Conservation (phyloP, 257 asterid genomes). For the Rubia yunnanensis region DNA sequence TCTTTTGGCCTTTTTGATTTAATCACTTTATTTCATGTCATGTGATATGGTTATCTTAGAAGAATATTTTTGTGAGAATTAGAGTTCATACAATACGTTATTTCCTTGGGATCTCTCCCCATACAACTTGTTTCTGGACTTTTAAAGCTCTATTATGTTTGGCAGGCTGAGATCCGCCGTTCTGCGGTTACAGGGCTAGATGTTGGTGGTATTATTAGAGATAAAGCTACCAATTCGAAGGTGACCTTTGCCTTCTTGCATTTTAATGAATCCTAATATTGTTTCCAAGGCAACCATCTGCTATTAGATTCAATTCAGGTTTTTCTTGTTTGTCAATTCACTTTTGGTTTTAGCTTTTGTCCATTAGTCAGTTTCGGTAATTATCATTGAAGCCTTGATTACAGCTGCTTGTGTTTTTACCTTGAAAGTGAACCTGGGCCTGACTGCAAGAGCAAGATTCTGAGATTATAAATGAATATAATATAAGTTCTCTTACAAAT, state of each 20-base stretch:
- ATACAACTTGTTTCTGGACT: not conserved
- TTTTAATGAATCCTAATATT: not conserved
- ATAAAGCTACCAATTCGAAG: conserved; percentile 55
- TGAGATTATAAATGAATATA: not conserved
- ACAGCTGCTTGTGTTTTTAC: not conserved
- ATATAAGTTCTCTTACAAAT: no score
- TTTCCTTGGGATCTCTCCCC: not conserved
- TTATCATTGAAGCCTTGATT: not conserved
- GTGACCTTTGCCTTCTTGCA: conserved; percentile 19
- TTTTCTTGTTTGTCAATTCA: not conserved
- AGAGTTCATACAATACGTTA: no score
- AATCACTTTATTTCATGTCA: not conserved
- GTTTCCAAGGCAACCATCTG: not conserved
- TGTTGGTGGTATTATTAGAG: conserved; percentile 35
- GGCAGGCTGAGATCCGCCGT: conserved; percentile 69
- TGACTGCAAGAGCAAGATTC: not conserved
- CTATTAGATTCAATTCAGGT: not conserved
- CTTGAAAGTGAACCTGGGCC: not conserved
- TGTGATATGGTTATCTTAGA: no score
- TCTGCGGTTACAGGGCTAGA: conserved; percentile 55
- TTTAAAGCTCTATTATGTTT: conserved; percentile 7
- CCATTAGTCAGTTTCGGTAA: not conserved
- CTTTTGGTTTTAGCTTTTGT: not conserved
- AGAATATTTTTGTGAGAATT: no score
- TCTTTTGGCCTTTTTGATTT: not conserved